Evolutionary conservation across 306 rosid genomes (phyloP), one percentile per base, ranked within the genome.

Genomic region (Medicago lupulina): DNA sequence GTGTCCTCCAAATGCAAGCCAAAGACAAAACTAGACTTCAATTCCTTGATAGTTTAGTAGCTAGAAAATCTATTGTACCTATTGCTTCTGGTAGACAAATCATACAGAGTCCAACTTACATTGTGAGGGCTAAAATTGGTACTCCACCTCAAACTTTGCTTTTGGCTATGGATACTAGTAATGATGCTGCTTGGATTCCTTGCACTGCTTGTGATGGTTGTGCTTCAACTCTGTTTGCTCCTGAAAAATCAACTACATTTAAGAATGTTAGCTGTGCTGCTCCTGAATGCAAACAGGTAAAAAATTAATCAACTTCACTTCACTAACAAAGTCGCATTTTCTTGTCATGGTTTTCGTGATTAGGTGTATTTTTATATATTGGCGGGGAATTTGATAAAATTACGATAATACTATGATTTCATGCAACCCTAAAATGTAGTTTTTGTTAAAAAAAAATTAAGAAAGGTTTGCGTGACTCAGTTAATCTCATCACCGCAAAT

Each of bases 161-260:
- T 7, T 0, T 96, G 76, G 99, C 99, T 46, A 43, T 96, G 65
- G 99, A 96, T 38, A 96, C 93, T 6, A 92, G 98, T 81, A 96
- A 86, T 59, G 99, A 96, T 76, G 90, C 92, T 16, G 96, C 99
- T 39, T 96, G 98, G 99, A 49, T 96, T 0, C 99, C 99, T 18
- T 96, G 98, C 59, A 13, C 83, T 21, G 91, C 90, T 41, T 96
- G 99, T 63, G 81, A 81, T 3, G 99, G 99, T 4, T 96, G 99
- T 76, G 47, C 96, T 0, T 86, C 96, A 2, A 60, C 86, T 15
- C 59, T 81, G 21, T 96, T 92, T 58, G 59, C 84, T 36, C 83
- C 96, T 12, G 67, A 54, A 15, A 76, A 57, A 57, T 96, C 99
- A 50, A 76, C 98, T 67, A 21, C 97, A n/a, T 96, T 83, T 85